A percentile compares a stretch with the other conserved stretches of the same genome.
Evolutionary conservation across 805 yeast species (phyloP).

Genomic region (Hanseniaspora lachancei): DNA sequence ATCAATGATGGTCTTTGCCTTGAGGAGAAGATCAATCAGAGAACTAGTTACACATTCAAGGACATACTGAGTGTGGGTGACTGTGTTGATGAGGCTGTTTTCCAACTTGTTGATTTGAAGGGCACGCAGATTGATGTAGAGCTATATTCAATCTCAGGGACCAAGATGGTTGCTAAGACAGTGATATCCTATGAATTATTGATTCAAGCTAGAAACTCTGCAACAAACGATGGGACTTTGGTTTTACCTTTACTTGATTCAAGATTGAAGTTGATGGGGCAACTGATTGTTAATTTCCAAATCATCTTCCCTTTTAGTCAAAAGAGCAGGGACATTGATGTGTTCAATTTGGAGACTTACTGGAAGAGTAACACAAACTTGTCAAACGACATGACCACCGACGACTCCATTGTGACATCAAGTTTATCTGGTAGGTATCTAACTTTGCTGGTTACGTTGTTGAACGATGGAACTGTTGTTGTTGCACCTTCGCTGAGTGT

Average conservation of each 20-base stretch:
- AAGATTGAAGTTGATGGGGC: constrained; percentile 71
- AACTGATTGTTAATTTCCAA: constrained; percentile 60
- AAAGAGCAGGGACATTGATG: constrained; percentile 49
- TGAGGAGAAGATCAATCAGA: neutral
- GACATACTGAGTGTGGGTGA: constrained; percentile 13
- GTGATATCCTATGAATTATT: constrained; percentile 46
- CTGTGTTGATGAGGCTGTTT: constrained; percentile 57
- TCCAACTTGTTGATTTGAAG: constrained; percentile 69
- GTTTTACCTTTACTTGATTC: constrained; percentile 69
- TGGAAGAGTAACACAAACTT: constrained; percentile 68
- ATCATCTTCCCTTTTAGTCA: constrained; percentile 85
- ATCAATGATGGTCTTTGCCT: neutral
- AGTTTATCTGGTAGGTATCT: constrained; percentile 74
- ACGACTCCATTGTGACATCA: constrained; percentile 59
- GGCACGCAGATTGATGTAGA: constrained; percentile 74
- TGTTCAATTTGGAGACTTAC: constrained; percentile 86
- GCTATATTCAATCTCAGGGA: constrained; percentile 87
- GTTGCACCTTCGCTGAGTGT: constrained; percentile 59
- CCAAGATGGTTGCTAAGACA: constrained; percentile 79
- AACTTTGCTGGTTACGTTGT: constrained; percentile 52
- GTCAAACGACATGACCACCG: constrained; percentile 12
- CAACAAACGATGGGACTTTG: constrained; percentile 26
- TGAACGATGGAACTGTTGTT: constrained; percentile 76
- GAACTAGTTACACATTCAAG: constrained; percentile 2
- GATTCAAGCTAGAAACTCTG: constrained; percentile 28